Evolutionary conservation across 2,329 filamentous ascomycete genomes (phyloP), one percentile per base, ranked within the genome.

Genomic region (Apiospora koreana): DNA sequence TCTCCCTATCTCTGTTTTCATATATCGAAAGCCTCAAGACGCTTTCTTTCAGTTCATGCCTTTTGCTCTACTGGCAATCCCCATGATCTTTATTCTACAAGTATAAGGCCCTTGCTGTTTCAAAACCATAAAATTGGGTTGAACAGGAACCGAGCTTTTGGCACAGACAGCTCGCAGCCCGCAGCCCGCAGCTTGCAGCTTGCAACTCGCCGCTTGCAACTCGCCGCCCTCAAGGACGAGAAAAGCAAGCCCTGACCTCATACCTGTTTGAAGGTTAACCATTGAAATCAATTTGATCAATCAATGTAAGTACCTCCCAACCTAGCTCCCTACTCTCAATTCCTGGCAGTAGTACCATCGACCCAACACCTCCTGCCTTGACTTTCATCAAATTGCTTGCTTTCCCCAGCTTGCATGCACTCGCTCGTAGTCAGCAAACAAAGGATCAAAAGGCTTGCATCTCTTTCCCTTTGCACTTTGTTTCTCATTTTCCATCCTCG

Each of bases 341-440:
- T 35, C 50, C 35, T 58, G 50, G 50, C 50, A 58, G 28, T 58
- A 18, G 23, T 25, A 18, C 25, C 48, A 3, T 25, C 25, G 31
- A 31, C 50, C 25, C 31, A 18, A 16, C 23, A 16, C 48, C 23
- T 14, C 48, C 43, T 21, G n/a, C 43, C 43, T 46, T 46, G 35
- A 35, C 43, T n/a, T 21, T 46, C 3, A 2, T n/a, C n/a, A n/a
- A n/a, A n/a, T 28, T 28, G 23, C 48, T 62, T 38, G 4, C 35
- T n/a, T 58, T 31, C 54, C 54, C 31, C 28, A 28, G 28, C 54
- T 62, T 62, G 54, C 54, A 38, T 62, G 54, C 54, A 62, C 54
- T 62, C 54, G 31, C 54, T 62, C 54, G 31, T 62, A 62, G 54
- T 62, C 54, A 62, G 54, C 54, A 62, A 62, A 62, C 31, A 62